These are phyloP conservation scores for Didymosphaeria variabile DNA, from an alignment of 2,329 filamentous ascomycete species.

Conservation along the genomic window DNA sequence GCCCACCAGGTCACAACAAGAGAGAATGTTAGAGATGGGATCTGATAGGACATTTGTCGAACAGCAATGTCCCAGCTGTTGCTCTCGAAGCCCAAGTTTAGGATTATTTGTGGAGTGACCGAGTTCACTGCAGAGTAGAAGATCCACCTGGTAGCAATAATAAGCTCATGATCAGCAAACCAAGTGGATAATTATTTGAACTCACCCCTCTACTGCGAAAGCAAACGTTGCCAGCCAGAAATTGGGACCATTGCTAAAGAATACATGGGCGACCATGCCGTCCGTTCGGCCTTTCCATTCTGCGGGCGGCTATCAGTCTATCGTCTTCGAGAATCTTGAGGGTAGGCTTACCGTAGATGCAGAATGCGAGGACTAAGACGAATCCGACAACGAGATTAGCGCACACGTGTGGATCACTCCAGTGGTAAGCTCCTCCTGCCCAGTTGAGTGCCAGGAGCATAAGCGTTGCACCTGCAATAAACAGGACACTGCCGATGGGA, in stretches of 20 bases:
- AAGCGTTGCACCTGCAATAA: conserved; percentile 37
- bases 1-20: conserved; percentile 39
- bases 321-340: no score
- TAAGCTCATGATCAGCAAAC: neutral
- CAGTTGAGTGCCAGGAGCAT: conserved; percentile 43
- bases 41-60: conserved; percentile 38
- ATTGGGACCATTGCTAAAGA: conserved; percentile 63
- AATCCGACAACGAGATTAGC: conserved; percentile 36
- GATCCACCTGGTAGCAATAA: conserved; percentile 55
- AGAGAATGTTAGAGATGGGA: conserved; percentile 34
- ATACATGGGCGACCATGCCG: conserved; percentile 65
- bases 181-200: neutral
- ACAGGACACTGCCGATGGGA: conserved; percentile 37
- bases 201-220: conserved; percentile 64
- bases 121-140: conserved; percentile 54
- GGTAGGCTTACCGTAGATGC: conserved; percentile 34
- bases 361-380: conserved; percentile 35
- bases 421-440: conserved; percentile 39
- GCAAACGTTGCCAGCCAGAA: conserved; percentile 65
- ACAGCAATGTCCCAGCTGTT: conserved; percentile 42
- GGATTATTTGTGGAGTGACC: conserved; percentile 42
- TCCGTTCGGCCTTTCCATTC: conserved; percentile 66
- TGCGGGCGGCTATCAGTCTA: conserved; percentile 29
- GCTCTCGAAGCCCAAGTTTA: conserved; percentile 43
- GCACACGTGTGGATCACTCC: conserved; percentile 36